These are phyloP conservation scores for Epichloe elymi DNA, from an alignment of 2,329 filamentous ascomycete species.

Conservation along the genomic window DNA sequence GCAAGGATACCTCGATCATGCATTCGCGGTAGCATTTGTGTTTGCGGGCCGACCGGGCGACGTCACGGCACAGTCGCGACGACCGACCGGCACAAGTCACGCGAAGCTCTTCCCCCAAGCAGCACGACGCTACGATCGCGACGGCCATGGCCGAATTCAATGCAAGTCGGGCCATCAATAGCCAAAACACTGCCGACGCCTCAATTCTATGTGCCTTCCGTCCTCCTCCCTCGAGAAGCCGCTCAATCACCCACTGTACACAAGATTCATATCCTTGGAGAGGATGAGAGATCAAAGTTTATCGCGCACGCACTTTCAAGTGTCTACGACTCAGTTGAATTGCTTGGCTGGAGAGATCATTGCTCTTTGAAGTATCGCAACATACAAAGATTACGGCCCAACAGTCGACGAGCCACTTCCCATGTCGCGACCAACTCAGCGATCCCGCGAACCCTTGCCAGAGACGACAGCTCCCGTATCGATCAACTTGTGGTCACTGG, in stretches of 20 bases:
- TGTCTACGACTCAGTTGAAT: constrained; percentile 27
- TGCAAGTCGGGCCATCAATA: constrained; percentile 7
- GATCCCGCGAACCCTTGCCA: constrained; percentile 3
- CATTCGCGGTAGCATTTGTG: constrained; percentile 23
- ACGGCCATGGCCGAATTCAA: constrained; percentile 12
- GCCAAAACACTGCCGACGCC: constrained; percentile 5
- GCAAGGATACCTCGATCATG: constrained; percentile 32
- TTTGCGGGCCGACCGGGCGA: constrained; percentile 25
- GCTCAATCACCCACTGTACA: constrained; percentile 20
- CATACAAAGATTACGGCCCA: constrained; percentile 13
- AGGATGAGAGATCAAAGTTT: constrained; percentile 27
- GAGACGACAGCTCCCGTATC: constrained; percentile 39
- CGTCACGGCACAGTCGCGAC: constrained; percentile 18
- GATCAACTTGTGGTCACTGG: constrained; percentile 59
- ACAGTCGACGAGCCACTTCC: constrained; percentile 9
- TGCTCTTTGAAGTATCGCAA: constrained; percentile 19
- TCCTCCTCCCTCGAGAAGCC: constrained; percentile 20
- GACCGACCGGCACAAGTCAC: constrained; percentile 11
- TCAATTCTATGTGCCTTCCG: constrained; percentile 22
- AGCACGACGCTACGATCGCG: constrained; percentile 8
- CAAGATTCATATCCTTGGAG: constrained; percentile 29
- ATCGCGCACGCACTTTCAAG: constrained; percentile 28
- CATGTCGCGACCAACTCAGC: constrained; percentile 13
- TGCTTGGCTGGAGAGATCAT: constrained; percentile 17
- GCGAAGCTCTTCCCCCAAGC: constrained; percentile 10